phyloP scores from a whole-genome alignment of 2,329 filamentous ascomycete genomes.

The Fusarium sp. region DNA sequence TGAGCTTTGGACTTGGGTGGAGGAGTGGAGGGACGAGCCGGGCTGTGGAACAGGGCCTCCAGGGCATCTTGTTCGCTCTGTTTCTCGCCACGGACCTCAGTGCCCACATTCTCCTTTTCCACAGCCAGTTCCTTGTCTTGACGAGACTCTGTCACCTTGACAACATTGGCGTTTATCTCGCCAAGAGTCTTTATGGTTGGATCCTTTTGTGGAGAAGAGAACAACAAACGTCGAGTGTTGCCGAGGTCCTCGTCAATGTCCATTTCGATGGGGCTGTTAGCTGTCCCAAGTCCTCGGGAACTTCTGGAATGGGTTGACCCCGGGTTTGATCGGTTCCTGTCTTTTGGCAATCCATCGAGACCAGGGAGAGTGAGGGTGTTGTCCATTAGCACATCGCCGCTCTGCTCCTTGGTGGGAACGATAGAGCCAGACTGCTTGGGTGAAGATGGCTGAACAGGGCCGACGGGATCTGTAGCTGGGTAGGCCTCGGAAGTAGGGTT shows the following conservation, averaged over 20 bases:
- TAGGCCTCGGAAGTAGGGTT: slow-evolving; percentile 67
- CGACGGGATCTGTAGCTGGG: slow-evolving; percentile 65
- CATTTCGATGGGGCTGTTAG: slow-evolving; percentile 67
- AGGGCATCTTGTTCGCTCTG: slow-evolving; percentile 63
- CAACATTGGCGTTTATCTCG: slow-evolving; percentile 66
- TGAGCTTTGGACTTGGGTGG: slow-evolving; percentile 58
- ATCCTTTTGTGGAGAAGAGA: slow-evolving; percentile 80
- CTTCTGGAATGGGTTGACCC: slow-evolving; percentile 67
- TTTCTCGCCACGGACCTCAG: slow-evolving; percentile 52
- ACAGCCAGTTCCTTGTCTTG: slow-evolving; percentile 49
- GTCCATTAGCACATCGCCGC: slow-evolving; percentile 7
- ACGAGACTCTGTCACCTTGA: slow-evolving; percentile 56
- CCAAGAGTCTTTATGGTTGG: slow-evolving; percentile 71
- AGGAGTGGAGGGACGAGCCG: slow-evolving; percentile 63
- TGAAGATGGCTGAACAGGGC: slow-evolving; percentile 57
- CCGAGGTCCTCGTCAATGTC: slow-evolving; percentile 63
- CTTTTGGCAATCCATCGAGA: slow-evolving; percentile 7
- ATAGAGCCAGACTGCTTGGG: slow-evolving; percentile 42
- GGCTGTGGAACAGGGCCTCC: slow-evolving; percentile 75
- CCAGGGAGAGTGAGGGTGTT: slow-evolving; percentile 11
- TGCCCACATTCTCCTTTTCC: slow-evolving; percentile 62
- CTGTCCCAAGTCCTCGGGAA: slow-evolving; percentile 66
- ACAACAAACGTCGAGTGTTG: slow-evolving; percentile 76
- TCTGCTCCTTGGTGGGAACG: slow-evolving; percentile 28
- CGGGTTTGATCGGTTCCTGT: slow-evolving; percentile 42